A percentile compares a stretch with the other conserved stretches of the same genome.
Evolutionary conservation across 139 green algal genomes (phyloP).

Genomic region (Picochlorum sp.): DNA sequence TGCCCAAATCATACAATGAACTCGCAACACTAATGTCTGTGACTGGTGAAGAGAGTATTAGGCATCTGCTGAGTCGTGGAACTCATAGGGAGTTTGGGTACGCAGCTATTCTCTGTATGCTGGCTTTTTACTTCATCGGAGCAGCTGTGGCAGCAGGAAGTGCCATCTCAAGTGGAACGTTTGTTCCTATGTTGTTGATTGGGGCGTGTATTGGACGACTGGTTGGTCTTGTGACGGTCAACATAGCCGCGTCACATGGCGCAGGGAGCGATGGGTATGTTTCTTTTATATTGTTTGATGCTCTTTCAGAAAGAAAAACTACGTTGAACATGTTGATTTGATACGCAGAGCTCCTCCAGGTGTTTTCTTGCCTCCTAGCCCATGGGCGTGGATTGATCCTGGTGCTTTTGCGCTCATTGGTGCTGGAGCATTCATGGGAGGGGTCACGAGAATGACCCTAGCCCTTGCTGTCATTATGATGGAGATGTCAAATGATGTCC

Average conservation of each 20-base stretch:
- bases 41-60: conserved; percentile 73
- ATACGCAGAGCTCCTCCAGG: conserved; percentile 36
- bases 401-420: conserved; percentile 82
- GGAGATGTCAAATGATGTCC: conserved; percentile 78
- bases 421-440: conserved; percentile 82
- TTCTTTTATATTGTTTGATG: background rate
- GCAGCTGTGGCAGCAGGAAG: conserved; percentile 28
- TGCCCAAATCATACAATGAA: conserved; percentile 69
- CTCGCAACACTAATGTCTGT: conserved; percentile 71
- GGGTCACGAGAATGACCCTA: conserved; percentile 80
- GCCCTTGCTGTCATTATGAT: conserved; percentile 86
- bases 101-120: conserved; percentile 50
- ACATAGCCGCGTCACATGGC: conserved; percentile 30
- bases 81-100: conserved; percentile 81
- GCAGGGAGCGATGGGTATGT: conserved; percentile 30
- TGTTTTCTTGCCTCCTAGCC: conserved; percentile 45
- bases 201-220: conserved; percentile 58
- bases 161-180: conserved; percentile 62
- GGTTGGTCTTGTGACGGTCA: conserved; percentile 45
- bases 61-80: conserved; percentile 67
- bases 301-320: too few species aligned
- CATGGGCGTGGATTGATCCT: conserved; percentile 80
- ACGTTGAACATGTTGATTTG: too few species aligned
- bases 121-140: conserved; percentile 57
- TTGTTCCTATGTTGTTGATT: conserved; percentile 89